Evolutionary conservation across 495 filamentous ascomycete genomes (phyloP), one percentile per base, ranked within the genome.

Genomic region (Penicillium paxilli): DNA sequence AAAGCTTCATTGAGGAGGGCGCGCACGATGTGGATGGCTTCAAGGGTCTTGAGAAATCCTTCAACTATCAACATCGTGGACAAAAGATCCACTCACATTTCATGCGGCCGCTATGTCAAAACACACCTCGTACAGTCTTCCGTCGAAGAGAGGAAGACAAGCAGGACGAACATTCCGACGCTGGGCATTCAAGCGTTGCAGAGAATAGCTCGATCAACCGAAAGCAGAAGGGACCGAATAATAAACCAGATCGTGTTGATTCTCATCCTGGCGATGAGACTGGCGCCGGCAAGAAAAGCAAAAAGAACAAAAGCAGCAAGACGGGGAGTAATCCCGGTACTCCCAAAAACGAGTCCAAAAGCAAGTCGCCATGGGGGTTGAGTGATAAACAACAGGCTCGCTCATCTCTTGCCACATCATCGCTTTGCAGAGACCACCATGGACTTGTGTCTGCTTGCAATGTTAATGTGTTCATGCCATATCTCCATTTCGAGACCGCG

Each of bases 381-480:
- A 46, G 58, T 11, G 66, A 68, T 26, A 71, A 62, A 45, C 59
- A 64, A 23, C n/a, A n/a, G n/a, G 52, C 48, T 5, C 61, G 51
- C 1, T 30, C 54, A 38, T 55, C 42, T 33, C 47, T 52, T 19
- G 35, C 58, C 2, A 30, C 58, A 12, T 55, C 67, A 0, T 62
- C 57, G n/a, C 21, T 71, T 8, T 70, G 68, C 42, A 69, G 71
- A 49, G 73, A 76, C 10, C 46, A 57, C 7, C 52, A 53, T 19
- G 46, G 52, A 14, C 51, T 59, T n/a, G 37, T 59, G 8, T 52
- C 62, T 11, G 53, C 63, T 6, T 67, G 65, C 41, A 77, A 86
- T 48, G 80, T 86, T 47, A 83, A 83, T 35, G 67, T 84, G 14
- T 86, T 83, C 60, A 87, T 89, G 84, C 86, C 86, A 1, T 89